phyloP scores from a whole-genome alignment of 208 protist species.

The Zelonia costaricensis region DNA sequence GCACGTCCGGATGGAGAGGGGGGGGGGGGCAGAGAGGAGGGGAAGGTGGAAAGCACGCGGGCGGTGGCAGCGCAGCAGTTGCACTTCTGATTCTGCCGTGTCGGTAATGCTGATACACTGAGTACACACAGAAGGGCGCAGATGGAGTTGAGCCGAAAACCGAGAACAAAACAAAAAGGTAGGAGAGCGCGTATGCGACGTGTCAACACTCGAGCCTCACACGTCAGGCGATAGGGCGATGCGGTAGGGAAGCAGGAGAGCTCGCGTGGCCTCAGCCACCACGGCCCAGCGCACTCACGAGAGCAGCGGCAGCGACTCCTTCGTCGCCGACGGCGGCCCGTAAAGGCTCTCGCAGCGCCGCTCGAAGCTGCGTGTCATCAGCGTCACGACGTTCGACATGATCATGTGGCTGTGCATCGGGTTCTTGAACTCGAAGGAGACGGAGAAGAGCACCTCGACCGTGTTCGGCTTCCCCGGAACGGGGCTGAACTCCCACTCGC shows the following conservation, averaged over 20 bases:
- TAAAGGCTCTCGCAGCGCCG: constrained; percentile 68
- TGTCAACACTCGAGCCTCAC: too few species aligned
- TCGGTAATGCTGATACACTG: too few species aligned
- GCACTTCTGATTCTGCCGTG: too few species aligned
- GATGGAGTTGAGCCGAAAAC: too few species aligned
- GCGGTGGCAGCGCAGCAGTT: too few species aligned
- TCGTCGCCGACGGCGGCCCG: constrained; percentile 55
- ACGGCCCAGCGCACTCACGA: neutral
- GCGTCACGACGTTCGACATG: constrained; percentile 71
- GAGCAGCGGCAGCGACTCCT: constrained; percentile 35
- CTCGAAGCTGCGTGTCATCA: constrained; percentile 87
- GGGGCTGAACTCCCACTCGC: constrained; percentile 72
- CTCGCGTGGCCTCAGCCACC: neutral
- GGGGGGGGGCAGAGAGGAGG: too few species aligned
- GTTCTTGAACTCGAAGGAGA: constrained; percentile 82
- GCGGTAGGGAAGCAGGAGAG: neutral
- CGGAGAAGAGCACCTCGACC: constrained; percentile 74
- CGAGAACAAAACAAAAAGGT: too few species aligned
- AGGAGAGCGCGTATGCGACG: too few species aligned
- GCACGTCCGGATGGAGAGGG: too few species aligned
- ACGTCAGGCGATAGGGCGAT: too few species aligned
- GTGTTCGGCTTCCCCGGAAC: constrained; percentile 36
- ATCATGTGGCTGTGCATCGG: constrained; percentile 73
- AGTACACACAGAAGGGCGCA: too few species aligned
- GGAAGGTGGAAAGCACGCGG: too few species aligned